Base-by-base conservation (phyloP, 2,329 filamentous ascomycete species). In the Fusarium subglutinans region DNA sequence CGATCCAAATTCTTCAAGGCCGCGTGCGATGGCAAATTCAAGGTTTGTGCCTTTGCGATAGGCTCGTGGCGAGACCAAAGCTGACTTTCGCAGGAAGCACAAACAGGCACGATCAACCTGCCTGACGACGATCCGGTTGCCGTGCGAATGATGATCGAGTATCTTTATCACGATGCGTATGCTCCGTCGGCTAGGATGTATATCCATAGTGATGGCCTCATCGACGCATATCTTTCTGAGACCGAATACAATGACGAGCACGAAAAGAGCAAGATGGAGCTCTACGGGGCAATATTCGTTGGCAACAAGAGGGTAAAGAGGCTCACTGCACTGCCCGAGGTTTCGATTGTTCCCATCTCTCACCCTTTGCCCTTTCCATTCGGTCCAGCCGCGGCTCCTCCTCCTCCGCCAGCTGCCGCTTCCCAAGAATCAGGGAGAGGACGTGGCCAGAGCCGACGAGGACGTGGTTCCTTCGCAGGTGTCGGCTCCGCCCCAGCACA, bases 161-260 rank as follows among this genome's bases (percentile, higher is more conserved):
- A 70, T 12, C 50, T 73, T 1, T 73, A 73, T 22, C 41, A 55
- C 13, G 45, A 62, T 7, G 35, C 70, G 15, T 67, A 72, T 33
- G 30, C 30, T 13, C 30, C 30, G 30, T 13, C 30, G 30, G 30
- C 30, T 33, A 33, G 30, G 30, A 33, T 33, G 30, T 33, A 33
- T 33, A 33, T 33, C 30, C 30, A 33, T 33, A 33, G 30, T 33
- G 30, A 33, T 33, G 30, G 30, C 12, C 13, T 0, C 13, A 33
- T 33, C 30, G 30, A 33, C 1, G 33, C 33, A 2, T 2, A 33
- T 33, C 13, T 33, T 2, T 33, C 33, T 2, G 33, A 33, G 0
- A 33, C 33, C 6, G 33, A 33, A 33, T 33, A 33, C 33, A 33
- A 33, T 13, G 30, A 33, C 13, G 33, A 33, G 33, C 30, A 30